These are phyloP conservation scores for Canariomyces notabilis DNA, from an alignment of 2,329 filamentous ascomycete species.

Conservation along the genomic window DNA sequence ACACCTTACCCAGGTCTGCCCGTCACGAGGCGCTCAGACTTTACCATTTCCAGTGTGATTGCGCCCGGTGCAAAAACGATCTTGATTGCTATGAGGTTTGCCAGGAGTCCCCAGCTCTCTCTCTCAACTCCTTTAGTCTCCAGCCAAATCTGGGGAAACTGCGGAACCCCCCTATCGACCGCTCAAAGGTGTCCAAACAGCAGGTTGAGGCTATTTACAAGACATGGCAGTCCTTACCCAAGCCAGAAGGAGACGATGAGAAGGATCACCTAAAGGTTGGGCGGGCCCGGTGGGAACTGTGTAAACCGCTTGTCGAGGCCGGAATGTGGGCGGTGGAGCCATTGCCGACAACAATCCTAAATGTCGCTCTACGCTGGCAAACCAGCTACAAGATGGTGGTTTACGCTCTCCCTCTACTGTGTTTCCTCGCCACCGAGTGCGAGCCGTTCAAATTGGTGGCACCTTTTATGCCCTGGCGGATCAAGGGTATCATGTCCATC, in stretches of 20 bases:
- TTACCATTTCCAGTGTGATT: constrained; percentile 51
- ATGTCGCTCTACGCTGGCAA: constrained; percentile 43
- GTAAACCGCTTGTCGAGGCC: constrained; percentile 34
- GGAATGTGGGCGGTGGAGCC: constrained; percentile 47
- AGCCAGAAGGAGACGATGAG: constrained; percentile 6
- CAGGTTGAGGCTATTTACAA: constrained; percentile 27
- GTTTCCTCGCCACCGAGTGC: constrained; percentile 43
- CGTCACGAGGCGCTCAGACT: constrained; percentile 40
- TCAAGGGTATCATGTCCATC: constrained; percentile 48
- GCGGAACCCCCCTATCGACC: constrained; percentile 29
- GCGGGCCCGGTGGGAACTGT: constrained; percentile 33
- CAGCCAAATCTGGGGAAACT: constrained; percentile 35
- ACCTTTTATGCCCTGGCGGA: constrained; percentile 46
- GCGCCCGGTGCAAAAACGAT: constrained; percentile 45
- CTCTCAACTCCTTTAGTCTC: constrained; percentile 43
- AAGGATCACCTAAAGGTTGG: constrained; percentile 26
- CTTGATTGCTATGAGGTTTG: constrained; percentile 52
- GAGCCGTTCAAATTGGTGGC: constrained; percentile 47
- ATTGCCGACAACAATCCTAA: constrained; percentile 40
- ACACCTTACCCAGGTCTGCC: constrained; percentile 39
- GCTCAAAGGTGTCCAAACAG: constrained; percentile 24
- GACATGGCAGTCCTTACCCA: constrained; percentile 18
- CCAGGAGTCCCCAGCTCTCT: constrained; percentile 35
- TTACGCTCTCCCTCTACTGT: constrained; percentile 42
- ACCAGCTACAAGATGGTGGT: constrained; percentile 38